Conservation (phyloP, 495 filamentous ascomycete genomes). For the Podospora pseudopauciseta region DNA sequence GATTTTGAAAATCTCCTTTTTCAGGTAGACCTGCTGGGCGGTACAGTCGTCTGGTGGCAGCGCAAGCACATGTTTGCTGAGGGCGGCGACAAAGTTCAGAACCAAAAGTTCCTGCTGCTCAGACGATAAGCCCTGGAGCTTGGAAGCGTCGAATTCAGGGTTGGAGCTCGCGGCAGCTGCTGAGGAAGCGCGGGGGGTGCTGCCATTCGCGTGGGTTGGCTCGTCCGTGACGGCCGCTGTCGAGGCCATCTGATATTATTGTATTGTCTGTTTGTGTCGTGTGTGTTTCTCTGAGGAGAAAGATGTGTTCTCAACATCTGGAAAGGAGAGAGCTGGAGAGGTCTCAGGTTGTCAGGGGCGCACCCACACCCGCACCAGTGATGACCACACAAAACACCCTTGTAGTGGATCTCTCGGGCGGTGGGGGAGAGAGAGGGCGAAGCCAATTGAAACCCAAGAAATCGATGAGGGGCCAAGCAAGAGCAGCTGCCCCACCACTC, state of each 20-base stretch:
- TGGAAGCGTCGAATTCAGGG: slow-evolving; percentile 76
- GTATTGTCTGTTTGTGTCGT: background rate
- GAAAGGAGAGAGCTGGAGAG: background rate
- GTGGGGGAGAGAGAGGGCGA: background rate
- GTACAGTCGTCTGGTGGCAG: slow-evolving; percentile 75
- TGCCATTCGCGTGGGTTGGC: slow-evolving; percentile 27
- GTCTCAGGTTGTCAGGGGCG: slow-evolving; percentile 5
- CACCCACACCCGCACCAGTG: slow-evolving; percentile 2
- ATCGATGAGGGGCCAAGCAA: slow-evolving; percentile 6
- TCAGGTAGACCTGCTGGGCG: slow-evolving; percentile 81
- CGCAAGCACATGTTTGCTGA: slow-evolving; percentile 73
- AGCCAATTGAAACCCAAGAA: slow-evolving; percentile 18
- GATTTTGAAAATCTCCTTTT: slow-evolving; percentile 86
- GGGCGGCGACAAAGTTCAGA: slow-evolving; percentile 78
- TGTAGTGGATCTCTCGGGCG: slow-evolving; percentile 7
- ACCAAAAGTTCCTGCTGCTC: slow-evolving; percentile 96
- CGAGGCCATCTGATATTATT: slow-evolving; percentile 16
- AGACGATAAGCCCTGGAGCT: slow-evolving; percentile 82
- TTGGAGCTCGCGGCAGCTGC: slow-evolving; percentile 38
- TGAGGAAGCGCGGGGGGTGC: slow-evolving; percentile 23
- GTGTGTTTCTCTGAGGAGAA: no score
- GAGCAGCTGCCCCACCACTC: slow-evolving; percentile 11
- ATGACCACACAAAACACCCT: slow-evolving; percentile 10
- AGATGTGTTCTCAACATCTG: background rate
- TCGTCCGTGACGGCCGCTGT: slow-evolving; percentile 21